Evolutionary conservation across 1,284 basidiomycete species (phyloP).

Genomic region (Ganoderma sinense): DNA sequence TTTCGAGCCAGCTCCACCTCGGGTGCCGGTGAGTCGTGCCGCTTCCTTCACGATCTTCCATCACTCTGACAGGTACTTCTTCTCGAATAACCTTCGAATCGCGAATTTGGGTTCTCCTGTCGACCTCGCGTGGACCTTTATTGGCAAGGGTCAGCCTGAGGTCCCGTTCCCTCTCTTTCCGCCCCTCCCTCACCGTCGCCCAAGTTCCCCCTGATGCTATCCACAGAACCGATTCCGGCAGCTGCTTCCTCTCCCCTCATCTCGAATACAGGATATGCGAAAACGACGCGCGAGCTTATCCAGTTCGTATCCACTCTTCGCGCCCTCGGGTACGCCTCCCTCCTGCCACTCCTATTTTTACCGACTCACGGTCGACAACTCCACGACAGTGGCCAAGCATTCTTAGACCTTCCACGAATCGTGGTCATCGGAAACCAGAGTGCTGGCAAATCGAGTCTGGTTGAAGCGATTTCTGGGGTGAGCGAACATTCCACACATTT

Average conservation of each 20-base stretch:
- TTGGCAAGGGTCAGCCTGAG: background rate
- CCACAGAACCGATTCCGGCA: background rate
- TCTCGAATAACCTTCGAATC: background rate
- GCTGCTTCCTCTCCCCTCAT: background rate
- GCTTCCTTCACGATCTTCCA: background rate
- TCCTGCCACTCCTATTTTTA: background rate
- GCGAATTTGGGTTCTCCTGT: background rate
- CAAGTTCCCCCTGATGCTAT: background rate
- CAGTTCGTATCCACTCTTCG: conserved; percentile 17
- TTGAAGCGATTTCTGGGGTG: conserved; percentile 63
- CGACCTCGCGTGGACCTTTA: background rate
- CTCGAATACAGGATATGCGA: background rate
- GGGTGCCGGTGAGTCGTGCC: background rate
- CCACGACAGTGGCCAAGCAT: background rate
- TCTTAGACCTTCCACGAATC: conserved; percentile 25
- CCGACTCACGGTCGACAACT: background rate
- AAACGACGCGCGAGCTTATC: conserved; percentile 13
- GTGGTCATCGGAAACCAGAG: conserved; percentile 32
- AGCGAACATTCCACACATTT: conserved; percentile 23
- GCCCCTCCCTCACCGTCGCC: background rate
- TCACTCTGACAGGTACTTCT: background rate
- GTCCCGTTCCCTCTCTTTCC: background rate
- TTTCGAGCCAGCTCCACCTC: background rate
- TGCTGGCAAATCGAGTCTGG: conserved; percentile 47
- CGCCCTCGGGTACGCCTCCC: conserved; percentile 19